Evolutionary conservation across 495 filamentous ascomycete species (phyloP).

Genomic region (Talaromyces stipitatus): DNA sequence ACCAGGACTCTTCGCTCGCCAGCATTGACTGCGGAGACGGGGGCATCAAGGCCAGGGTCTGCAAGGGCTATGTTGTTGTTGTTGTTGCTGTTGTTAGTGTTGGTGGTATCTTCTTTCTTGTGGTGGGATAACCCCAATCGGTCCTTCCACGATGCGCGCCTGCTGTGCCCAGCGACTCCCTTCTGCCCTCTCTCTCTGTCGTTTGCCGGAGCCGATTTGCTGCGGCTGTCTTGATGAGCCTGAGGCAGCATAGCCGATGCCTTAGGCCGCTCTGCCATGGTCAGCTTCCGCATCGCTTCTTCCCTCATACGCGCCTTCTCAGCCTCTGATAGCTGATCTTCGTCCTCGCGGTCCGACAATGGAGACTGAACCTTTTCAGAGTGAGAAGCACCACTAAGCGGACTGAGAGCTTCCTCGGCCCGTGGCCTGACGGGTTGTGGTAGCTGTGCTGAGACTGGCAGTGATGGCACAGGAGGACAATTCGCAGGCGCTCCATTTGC

Average conservation of each 20-base stretch:
- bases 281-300: slow-evolving; percentile 9
- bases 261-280: slow-evolving; percentile 16
- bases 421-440: neutral
- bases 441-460: neutral
- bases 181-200: slow-evolving; percentile 1
- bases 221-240: slow-evolving; percentile 11
- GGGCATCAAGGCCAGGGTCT: slow-evolving; percentile 67
- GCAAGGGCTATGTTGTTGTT: neutral
- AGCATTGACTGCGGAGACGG: slow-evolving; percentile 76
- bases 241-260: slow-evolving; percentile 6
- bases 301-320: slow-evolving; percentile 5
- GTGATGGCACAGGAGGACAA: slow-evolving; percentile 21
- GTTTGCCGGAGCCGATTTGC: neutral
- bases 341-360: slow-evolving; percentile 7
- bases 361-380: neutral
- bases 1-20: slow-evolving; percentile 67
- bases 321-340: slow-evolving; percentile 11
- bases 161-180: neutral
- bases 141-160: slow-evolving; percentile 7
- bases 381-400: neutral
- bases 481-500: slow-evolving; percentile 13
- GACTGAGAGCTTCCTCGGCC: neutral
- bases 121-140: slow-evolving; percentile 1
- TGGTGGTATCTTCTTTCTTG: neutral
- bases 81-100: neutral